phyloP scores from a whole-genome alignment of 2,329 filamentous ascomycete genomes.

The Aspergillus viridinutans region DNA sequence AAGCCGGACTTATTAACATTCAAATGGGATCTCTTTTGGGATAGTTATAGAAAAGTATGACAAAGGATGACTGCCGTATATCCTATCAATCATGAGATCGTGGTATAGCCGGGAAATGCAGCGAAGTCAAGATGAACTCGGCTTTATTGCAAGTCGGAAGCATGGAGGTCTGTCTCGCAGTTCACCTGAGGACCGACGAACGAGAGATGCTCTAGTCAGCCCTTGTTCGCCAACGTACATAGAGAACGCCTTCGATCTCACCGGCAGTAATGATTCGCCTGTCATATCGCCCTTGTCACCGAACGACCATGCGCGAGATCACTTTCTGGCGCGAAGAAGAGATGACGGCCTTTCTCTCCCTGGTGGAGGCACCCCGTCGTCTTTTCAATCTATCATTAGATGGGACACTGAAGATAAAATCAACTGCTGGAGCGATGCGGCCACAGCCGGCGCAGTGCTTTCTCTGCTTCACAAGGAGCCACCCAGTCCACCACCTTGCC shows the following conservation, averaged over 20 bases:
- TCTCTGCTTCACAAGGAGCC: slow-evolving; percentile 15
- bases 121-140: not conserved
- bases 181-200: not conserved
- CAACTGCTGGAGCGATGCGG: slow-evolving; percentile 14
- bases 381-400: not conserved
- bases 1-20: not conserved
- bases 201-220: not conserved
- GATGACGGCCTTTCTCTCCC: not conserved
- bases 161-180: not conserved
- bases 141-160: not conserved
- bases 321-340: not conserved
- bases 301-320: not conserved
- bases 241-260: not conserved
- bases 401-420: not conserved
- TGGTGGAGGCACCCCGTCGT: not conserved
- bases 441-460: slow-evolving; percentile 13
- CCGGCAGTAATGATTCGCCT: not conserved
- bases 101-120: not conserved
- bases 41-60: not conserved
- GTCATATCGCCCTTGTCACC: not conserved
- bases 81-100: not conserved
- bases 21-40: not conserved
- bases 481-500: not conserved
- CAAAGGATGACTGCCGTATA: not conserved
- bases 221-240: not conserved